Percentiles rank a stretch among this genome's conserved stretches.
phyloP scores from a whole-genome alignment of 2,329 filamentous ascomycete species.

The Magnaporthiopsis rhizophila region DNA sequence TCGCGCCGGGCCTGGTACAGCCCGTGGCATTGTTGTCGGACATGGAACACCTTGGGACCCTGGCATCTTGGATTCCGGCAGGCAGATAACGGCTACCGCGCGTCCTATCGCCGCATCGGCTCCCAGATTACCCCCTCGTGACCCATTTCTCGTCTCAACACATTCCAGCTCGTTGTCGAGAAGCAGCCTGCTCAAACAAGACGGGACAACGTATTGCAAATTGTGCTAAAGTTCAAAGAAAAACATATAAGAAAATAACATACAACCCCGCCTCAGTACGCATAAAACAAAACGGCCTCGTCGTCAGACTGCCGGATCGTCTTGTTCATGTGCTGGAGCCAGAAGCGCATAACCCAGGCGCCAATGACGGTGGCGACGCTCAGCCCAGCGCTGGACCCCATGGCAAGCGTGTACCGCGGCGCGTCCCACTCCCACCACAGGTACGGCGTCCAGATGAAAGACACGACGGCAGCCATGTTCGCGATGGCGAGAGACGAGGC shows the following conservation, averaged over 20 bases:
- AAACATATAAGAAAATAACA: neutral
- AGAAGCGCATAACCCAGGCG: slow-evolving; percentile 14
- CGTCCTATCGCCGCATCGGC: too few relatives aligned
- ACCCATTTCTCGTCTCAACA: too few relatives aligned
- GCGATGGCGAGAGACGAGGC: slow-evolving; percentile 25
- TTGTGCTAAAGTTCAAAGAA: neutral
- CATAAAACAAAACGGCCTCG: slow-evolving; percentile 15
- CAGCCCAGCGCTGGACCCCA: slow-evolving; percentile 17
- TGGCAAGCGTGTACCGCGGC: slow-evolving; percentile 31
- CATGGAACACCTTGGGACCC: neutral
- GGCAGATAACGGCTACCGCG: too few relatives aligned
- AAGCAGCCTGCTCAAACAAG: too few relatives aligned
- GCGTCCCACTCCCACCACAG: slow-evolving; percentile 30
- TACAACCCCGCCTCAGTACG: slow-evolving; percentile 11
- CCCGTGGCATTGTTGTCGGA: neutral
- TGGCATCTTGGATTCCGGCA: too few relatives aligned
- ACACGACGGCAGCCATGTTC: slow-evolving; percentile 8
- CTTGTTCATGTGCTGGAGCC: slow-evolving; percentile 16
- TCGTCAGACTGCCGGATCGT: slow-evolving; percentile 16
- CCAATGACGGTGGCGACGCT: slow-evolving; percentile 11
- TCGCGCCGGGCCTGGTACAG: too few relatives aligned
- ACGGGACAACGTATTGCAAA: neutral
- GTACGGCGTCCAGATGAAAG: slow-evolving; percentile 34
- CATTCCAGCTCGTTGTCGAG: too few relatives aligned
- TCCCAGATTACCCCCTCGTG: too few relatives aligned